Conservation (phyloP, 352 stramenopile genomes). For the Globisporangium nodosum region DNA sequence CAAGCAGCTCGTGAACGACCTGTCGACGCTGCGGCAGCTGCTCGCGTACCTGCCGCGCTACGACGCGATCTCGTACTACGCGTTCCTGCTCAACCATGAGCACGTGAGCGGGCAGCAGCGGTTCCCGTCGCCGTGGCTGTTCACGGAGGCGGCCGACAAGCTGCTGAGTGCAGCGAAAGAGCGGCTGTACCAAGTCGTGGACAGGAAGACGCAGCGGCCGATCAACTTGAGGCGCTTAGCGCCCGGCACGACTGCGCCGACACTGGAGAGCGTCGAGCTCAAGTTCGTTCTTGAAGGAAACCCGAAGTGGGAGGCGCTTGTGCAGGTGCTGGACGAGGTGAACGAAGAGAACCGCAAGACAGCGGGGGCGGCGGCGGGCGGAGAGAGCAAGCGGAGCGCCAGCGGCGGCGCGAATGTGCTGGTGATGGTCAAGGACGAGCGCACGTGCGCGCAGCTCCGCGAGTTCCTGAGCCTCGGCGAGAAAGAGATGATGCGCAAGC, state of each 20-base stretch:
- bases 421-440: slow-evolving; percentile 88
- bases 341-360: slow-evolving; percentile 30
- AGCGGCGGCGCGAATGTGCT: slow-evolving; percentile 51
- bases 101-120: slow-evolving; percentile 76
- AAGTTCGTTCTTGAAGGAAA: slow-evolving; percentile 84
- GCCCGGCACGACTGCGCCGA: slow-evolving; percentile 5
- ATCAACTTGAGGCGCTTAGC: slow-evolving; percentile 27
- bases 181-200: slow-evolving; percentile 85
- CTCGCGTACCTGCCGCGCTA: slow-evolving; percentile 94
- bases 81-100: slow-evolving; percentile 90
- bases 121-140: slow-evolving; percentile 92
- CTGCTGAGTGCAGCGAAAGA: slow-evolving; percentile 92
- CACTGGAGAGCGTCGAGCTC: slow-evolving; percentile 34
- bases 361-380: slow-evolving; percentile 4
- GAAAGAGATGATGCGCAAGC: slow-evolving; percentile 72
- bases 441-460: slow-evolving; percentile 77
- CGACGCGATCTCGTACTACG: slow-evolving; percentile 96
- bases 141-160: slow-evolving; percentile 91
- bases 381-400: slow-evolving; percentile 15
- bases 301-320: slow-evolving; percentile 93
- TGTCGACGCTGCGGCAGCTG: slow-evolving; percentile 71
- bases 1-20: slow-evolving; percentile 90
- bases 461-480: slow-evolving; percentile 79
- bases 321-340: slow-evolving; percentile 92
- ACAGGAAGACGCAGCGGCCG: slow-evolving; percentile 38